Percentiles rank a stretch among this genome's conserved stretches.
These are phyloP conservation scores for Alternaria sp. DNA, from an alignment of 2,329 filamentous ascomycete genomes.

Conservation along the genomic window DNA sequence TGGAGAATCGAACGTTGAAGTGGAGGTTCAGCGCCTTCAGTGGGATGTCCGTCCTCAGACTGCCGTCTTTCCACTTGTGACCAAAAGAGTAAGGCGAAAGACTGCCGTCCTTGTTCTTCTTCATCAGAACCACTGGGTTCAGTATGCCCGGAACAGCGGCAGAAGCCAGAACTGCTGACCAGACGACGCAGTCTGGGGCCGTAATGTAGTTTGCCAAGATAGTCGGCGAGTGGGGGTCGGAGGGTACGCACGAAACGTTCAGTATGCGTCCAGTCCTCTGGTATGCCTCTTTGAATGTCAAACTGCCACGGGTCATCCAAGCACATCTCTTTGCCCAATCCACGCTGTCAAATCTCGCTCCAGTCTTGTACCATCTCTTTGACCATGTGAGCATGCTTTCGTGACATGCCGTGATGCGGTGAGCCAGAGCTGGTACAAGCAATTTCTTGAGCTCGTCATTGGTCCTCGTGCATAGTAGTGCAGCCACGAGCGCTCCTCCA, in stretches of 20 bases:
- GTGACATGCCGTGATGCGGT: slow-evolving; percentile 83
- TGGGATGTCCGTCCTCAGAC: slow-evolving; percentile 91
- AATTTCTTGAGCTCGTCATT: slow-evolving; percentile 88
- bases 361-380: slow-evolving; percentile 87
- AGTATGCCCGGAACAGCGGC: slow-evolving; percentile 95
- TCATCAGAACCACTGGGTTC: slow-evolving; percentile 93
- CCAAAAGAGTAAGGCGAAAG: slow-evolving; percentile 93
- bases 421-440: slow-evolving; percentile 84
- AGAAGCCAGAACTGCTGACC: slow-evolving; percentile 94
- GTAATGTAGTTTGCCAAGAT: slow-evolving; percentile 97
- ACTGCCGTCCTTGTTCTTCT: slow-evolving; percentile 78
- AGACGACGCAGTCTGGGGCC: slow-evolving; percentile 95
- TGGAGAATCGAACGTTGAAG: slow-evolving; percentile 98
- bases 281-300: slow-evolving; percentile 95
- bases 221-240: slow-evolving; percentile 89
- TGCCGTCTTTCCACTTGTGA: slow-evolving; percentile 99
- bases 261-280: slow-evolving; percentile 91
- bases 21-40: slow-evolving; percentile 93
- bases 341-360: slow-evolving; percentile 90
- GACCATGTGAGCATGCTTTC: slow-evolving; percentile 81
- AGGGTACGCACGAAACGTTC: slow-evolving; percentile 94
- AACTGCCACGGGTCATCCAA: slow-evolving; percentile 91
- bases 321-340: slow-evolving; percentile 86
- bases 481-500: slow-evolving; percentile 89
- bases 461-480: slow-evolving; percentile 85